phyloP scores from a whole-genome alignment of 78 protist genomes.

The Dictyostelium capitatum region DNA sequence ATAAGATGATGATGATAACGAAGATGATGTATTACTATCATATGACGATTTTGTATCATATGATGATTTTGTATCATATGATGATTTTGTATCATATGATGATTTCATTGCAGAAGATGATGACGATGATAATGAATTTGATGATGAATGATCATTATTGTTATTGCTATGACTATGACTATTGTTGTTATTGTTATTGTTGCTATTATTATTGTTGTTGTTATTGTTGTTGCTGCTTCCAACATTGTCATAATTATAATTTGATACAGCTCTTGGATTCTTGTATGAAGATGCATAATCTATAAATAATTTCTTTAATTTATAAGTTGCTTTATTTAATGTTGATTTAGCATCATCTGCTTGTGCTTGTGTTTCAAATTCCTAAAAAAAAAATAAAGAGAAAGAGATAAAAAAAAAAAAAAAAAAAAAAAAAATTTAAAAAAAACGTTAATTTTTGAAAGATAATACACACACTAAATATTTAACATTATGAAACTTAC shows the following conservation, averaged over 20 bases:
- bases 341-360: not conserved
- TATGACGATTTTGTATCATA: not conserved
- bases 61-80: not conserved
- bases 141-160: not conserved
- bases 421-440: not conserved
- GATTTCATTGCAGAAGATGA: not conserved
- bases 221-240: not conserved
- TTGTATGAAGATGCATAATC: conserved; percentile 22
- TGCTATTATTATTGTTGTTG: not conserved
- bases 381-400: not conserved
- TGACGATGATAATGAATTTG: not conserved
- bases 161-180: not conserved
- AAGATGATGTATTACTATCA: not conserved
- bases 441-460: not conserved
- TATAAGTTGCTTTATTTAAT: not conserved
- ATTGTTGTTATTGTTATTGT: not conserved
- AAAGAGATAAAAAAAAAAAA: not conserved
- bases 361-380: not conserved
- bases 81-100: not conserved
- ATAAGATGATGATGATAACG: too few relatives aligned
- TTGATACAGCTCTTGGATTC: not conserved
- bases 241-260: not conserved
- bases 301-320: not conserved
- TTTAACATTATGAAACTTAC: too few relatives aligned
- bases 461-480: too few relatives aligned